Percentiles rank a stretch among this genome's conserved stretches.
Conservation (phyloP, 2,329 filamentous ascomycete species). For the Leptographium lundbergii region DNA sequence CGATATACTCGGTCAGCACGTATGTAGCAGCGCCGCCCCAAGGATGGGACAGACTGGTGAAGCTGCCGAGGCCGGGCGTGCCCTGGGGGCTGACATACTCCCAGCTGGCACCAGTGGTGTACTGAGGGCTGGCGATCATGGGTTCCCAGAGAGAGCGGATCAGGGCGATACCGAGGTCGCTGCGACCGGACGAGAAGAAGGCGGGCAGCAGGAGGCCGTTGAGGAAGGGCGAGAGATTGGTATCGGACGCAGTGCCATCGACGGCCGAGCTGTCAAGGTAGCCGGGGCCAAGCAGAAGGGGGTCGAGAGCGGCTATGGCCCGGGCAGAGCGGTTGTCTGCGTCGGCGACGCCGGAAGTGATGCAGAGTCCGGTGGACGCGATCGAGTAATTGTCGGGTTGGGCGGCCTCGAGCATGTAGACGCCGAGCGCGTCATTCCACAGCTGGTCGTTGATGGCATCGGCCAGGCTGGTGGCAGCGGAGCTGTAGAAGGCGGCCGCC, state of each 20-base stretch:
- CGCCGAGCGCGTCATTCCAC: not conserved
- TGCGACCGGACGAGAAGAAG: constrained; percentile 18
- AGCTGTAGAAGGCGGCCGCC: not conserved
- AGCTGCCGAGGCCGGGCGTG: constrained; percentile 26
- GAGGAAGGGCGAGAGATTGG: constrained; percentile 31
- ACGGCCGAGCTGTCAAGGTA: constrained; percentile 6
- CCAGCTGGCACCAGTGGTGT: constrained; percentile 28
- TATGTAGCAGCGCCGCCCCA: constrained; percentile 34
- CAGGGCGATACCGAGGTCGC: constrained; percentile 17
- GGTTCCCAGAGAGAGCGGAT: constrained; percentile 26
- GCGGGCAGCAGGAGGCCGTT: constrained; percentile 27
- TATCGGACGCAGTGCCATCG: constrained; percentile 8
- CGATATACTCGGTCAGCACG: constrained; percentile 24
- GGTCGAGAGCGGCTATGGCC: constrained; percentile 6
- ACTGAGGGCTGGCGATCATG: constrained; percentile 25
- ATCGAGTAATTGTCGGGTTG: constrained; percentile 6
- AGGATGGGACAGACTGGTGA: constrained; percentile 28
- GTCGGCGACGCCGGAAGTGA: constrained; percentile 12
- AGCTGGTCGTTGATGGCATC: not conserved
- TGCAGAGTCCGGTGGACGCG: constrained; percentile 11
- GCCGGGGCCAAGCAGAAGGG: constrained; percentile 9
- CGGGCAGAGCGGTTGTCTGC: not conserved
- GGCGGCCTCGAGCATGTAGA: not conserved
- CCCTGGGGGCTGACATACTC: constrained; percentile 28
- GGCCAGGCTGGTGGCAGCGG: not conserved